A percentile compares a stretch with the other conserved stretches of the same genome.
Conservation (phyloP, 2,329 filamentous ascomycete genomes). For the Cladosporium cucumerinum region DNA sequence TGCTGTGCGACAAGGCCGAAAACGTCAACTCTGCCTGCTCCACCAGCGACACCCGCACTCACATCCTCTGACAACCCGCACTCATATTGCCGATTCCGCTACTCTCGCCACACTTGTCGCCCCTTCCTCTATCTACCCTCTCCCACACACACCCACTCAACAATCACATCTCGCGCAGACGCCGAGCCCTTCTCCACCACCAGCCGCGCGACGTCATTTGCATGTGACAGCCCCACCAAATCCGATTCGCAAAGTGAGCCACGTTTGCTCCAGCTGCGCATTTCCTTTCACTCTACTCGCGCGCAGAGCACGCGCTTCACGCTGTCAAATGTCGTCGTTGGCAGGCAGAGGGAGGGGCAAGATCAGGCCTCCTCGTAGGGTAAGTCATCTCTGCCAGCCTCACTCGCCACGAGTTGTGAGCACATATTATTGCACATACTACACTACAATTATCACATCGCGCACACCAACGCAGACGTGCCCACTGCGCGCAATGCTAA, state of each 20-base stretch:
- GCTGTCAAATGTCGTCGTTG: constrained; percentile 37
- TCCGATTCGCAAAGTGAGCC: constrained; percentile 2
- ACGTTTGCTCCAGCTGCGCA: neutral
- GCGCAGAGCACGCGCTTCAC: neutral
- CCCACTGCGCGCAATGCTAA: neutral
- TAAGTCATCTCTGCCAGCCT: constrained; percentile 43
- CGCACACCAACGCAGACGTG: neutral
- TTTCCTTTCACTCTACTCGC: neutral
- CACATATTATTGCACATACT: neutral
- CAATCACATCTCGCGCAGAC: neutral
- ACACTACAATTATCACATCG: neutral
- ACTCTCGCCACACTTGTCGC: neutral
- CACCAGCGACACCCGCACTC: neutral
- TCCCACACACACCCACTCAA: neutral
- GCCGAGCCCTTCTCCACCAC: neutral
- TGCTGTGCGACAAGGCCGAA: neutral
- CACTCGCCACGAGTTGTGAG: neutral
- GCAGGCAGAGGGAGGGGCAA: constrained; percentile 57
- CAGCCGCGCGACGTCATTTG: constrained; percentile 2
- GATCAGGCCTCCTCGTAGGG: constrained; percentile 65
- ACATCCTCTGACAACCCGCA: neutral
- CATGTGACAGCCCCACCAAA: constrained; percentile 17
- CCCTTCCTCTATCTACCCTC: neutral
- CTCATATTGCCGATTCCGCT: neutral
- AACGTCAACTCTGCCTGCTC: neutral